These are phyloP conservation scores for Torrubiella hemipterigena DNA, from an alignment of 2,329 filamentous ascomycete genomes.

Conservation along the genomic window DNA sequence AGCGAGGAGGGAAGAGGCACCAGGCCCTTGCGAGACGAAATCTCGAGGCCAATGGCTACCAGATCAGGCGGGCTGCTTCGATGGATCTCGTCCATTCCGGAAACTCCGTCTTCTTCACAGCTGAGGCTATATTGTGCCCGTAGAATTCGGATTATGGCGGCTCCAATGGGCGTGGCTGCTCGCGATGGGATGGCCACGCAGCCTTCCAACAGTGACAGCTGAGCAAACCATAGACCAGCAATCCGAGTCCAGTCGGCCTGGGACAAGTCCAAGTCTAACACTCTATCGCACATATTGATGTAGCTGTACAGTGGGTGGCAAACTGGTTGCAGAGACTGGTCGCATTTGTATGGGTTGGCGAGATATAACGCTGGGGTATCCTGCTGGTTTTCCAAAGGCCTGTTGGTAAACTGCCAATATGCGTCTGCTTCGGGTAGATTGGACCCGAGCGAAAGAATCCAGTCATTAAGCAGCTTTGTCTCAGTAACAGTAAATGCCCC, in stretches of 20 bases:
- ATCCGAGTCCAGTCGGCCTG: background rate
- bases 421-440: background rate
- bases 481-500: conserved; percentile 34
- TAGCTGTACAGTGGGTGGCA: background rate
- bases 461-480: conserved; percentile 4
- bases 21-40: background rate
- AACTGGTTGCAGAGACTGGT: background rate
- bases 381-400: background rate
- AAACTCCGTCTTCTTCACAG: conserved; percentile 1
- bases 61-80: background rate
- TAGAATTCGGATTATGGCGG: background rate
- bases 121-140: conserved; percentile 1
- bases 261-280: background rate
- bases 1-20: background rate
- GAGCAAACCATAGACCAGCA: conserved; percentile 2
- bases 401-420: conserved; percentile 2
- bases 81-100: conserved; percentile 4
- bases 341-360: background rate
- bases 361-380: background rate
- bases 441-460: background rate
- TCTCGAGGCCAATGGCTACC: conserved; percentile 2
- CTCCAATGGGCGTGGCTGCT: background rate
- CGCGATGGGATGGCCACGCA: conserved; percentile 1
- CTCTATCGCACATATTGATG: background rate
- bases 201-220: conserved; percentile 1